A percentile compares a stretch with the other conserved stretches of the same genome.
Evolutionary conservation across 345 rosid species (phyloP).

Genomic region (Microcos paniculata): DNA sequence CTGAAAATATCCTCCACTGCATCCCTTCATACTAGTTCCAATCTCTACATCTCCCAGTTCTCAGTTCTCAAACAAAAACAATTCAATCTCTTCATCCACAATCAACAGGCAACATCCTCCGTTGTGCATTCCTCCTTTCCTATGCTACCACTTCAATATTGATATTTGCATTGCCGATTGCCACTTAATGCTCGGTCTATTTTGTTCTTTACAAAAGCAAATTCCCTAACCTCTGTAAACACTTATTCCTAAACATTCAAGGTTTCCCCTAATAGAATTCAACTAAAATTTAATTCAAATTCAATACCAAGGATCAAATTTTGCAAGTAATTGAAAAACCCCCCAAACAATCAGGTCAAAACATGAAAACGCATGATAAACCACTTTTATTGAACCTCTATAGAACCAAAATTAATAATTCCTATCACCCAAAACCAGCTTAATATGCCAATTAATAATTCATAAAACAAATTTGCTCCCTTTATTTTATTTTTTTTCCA

Average conservation of each 20-base stretch:
- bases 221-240: neutral
- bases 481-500: too few species aligned
- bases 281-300: neutral
- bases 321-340: neutral
- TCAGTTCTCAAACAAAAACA: neutral
- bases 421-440: neutral
- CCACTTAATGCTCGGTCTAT: neutral
- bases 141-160: neutral
- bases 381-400: neutral
- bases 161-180: neutral
- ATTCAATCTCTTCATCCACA: neutral
- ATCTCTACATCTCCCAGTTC: neutral
- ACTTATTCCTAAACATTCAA: neutral
- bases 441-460: neutral
- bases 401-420: neutral
- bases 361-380: neutral
- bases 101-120: neutral
- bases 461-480: neutral
- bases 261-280: neutral
- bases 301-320: neutral
- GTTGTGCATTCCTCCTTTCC: neutral
- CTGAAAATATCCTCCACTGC: neutral
- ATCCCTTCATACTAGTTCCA: neutral
- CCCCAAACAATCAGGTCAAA: neutral
- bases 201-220: neutral